Evolutionary conservation across 2,329 filamentous ascomycete genomes (phyloP).

Genomic region (Chaetomiaceae sp.): DNA sequence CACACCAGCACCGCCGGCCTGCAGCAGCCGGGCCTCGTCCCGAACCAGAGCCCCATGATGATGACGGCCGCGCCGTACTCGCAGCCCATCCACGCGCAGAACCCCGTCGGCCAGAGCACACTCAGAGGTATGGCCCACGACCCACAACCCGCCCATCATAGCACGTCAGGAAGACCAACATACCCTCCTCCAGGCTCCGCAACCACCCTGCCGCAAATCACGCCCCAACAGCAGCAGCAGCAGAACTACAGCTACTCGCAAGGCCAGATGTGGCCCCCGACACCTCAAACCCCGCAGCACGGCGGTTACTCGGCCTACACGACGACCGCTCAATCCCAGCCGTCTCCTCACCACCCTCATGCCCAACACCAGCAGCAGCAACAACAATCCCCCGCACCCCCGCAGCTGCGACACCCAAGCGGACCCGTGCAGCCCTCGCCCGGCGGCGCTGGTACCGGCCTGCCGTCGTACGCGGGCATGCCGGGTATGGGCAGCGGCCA

Average conservation of each 20-base stretch:
- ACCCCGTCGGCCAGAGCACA: conserved; percentile 64
- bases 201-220: conserved; percentile 47
- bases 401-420: conserved; percentile 56
- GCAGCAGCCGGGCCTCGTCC: conserved; percentile 53
- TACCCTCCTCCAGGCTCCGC: conserved; percentile 53
- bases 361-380: conserved; percentile 15
- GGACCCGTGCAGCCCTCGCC: too few relatives aligned
- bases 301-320: conserved; percentile 47
- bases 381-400: conserved; percentile 50
- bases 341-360: conserved; percentile 40
- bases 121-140: conserved; percentile 65
- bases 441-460: conserved; percentile 48
- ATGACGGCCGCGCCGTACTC: conserved; percentile 64
- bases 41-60: conserved; percentile 62
- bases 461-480: conserved; percentile 59
- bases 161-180: conserved; percentile 60
- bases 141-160: conserved; percentile 44
- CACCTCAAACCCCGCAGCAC: conserved; percentile 59
- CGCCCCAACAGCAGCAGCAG: conserved; percentile 15
- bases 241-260: conserved; percentile 61
- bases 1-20: conserved; percentile 51
- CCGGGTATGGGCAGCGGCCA: conserved; percentile 50
- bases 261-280: conserved; percentile 63
- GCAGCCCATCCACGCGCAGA: conserved; percentile 66
- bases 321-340: conserved; percentile 47